Base-by-base conservation (phyloP, 371 early-diverging fungal genomes). In the Mortierella sp. region DNA sequence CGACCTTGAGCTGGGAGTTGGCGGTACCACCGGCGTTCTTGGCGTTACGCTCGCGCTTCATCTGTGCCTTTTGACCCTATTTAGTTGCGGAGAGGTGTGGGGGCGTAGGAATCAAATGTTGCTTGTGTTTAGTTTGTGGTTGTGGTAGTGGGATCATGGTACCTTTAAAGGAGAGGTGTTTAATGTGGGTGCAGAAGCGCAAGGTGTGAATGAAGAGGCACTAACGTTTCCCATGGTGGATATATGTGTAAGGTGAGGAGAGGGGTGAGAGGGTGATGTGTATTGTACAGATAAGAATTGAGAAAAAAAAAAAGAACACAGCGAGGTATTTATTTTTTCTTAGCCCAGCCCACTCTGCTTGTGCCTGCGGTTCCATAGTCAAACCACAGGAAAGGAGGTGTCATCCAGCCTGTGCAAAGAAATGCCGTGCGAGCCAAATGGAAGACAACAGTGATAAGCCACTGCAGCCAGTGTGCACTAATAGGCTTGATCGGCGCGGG, bases 1-100 rank as follows among this genome's bases (percentile, higher is more conserved):
- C 95, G 74, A 89, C 88, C 89, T 97, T 97, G 75, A 95, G 91
- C 88, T 97, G 97, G 77, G 93, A 93, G 72, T 93, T 94, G 43
- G 92, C 90, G 44, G 79, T 89, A 51, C 84, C 87, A 3, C 76
- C 86, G 16, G 89, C 90, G 60, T 83, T 83, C 88, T 96, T 95
- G 58, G 92, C 93, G 75, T 91, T 91, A 83, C 95, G 93, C 80
- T 95, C 96, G 70, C 96, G 93, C 87, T 91, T 91, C 91, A 92
- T 92, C 83, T 93, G 93, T 81, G 95, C 94, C 85, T 96, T 95
- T 89, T 91, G 92, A 74, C 94, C 95, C 78, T 78, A 74, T 29
- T 63, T 32, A 29, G 24, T 65, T 35, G 35, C 21, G 29, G 43
- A 56, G 12, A 58, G 7, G 10, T 63, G 58, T 51, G 24, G 71